phyloP scores from a whole-genome alignment of 2,329 filamentous ascomycete genomes.

The Aspergillus pseudoglaucus region DNA sequence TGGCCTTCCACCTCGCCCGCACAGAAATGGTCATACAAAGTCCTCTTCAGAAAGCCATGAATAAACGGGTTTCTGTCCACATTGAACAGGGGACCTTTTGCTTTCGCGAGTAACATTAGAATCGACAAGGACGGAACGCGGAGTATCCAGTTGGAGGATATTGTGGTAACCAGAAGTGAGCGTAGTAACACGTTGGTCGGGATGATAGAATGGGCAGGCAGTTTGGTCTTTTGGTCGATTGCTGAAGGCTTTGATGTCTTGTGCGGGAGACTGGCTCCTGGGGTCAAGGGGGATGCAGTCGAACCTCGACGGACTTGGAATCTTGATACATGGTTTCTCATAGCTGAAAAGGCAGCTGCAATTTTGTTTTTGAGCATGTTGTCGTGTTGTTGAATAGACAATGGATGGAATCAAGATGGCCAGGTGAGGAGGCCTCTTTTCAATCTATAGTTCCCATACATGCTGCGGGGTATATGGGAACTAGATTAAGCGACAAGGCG shows the following conservation, averaged over 20 bases:
- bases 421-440: too few species aligned
- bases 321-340: background rate
- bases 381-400: background rate
- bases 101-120: slow-evolving; percentile 61
- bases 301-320: background rate
- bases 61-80: slow-evolving; percentile 71
- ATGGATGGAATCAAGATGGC: background rate
- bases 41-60: slow-evolving; percentile 57
- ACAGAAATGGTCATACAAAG: slow-evolving; percentile 80
- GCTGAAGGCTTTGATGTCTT: background rate
- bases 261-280: background rate
- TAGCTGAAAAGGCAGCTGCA: background rate
- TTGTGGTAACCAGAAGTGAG: slow-evolving; percentile 40
- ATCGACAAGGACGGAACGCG: slow-evolving; percentile 62
- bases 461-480: background rate
- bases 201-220: slow-evolving; percentile 8
- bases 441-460: too few species aligned
- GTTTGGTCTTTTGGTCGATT: background rate
- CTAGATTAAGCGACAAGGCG: too few species aligned
- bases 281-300: background rate
- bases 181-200: slow-evolving; percentile 32
- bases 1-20: slow-evolving; percentile 68
- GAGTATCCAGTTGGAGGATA: slow-evolving; percentile 50
- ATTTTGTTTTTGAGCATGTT: background rate
- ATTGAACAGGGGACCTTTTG: slow-evolving; percentile 49